phyloP scores from a whole-genome alignment of 1,284 basidiomycete genomes.

The Apiotrichum domesticum region DNA sequence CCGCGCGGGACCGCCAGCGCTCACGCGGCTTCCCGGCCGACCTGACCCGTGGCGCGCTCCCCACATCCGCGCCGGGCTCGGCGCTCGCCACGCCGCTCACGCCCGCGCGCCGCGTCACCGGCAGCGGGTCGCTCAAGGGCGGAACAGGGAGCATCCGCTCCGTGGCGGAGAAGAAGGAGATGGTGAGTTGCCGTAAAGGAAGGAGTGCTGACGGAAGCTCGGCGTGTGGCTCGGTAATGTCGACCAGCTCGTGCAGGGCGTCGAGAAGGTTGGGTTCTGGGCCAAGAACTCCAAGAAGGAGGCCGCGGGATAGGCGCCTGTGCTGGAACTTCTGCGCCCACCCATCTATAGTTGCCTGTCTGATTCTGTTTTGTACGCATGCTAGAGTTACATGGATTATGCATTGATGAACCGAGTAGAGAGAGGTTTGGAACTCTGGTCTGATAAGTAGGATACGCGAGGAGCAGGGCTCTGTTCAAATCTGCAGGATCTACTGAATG shows the following conservation, averaged over 20 bases:
- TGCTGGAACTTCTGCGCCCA: no score
- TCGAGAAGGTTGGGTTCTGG: constrained; percentile 76
- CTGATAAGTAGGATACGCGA: no score
- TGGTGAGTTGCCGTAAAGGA: constrained; percentile 38
- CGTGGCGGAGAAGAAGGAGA: constrained; percentile 76
- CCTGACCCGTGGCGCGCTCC: constrained; percentile 33
- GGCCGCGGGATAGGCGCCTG: no score
- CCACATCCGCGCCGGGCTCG: background rate
- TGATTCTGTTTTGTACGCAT: background rate
- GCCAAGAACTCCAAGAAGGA: background rate
- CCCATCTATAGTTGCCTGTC: background rate
- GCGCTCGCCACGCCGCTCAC: constrained; percentile 1
- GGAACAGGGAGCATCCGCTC: constrained; percentile 23
- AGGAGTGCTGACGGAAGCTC: constrained; percentile 40
- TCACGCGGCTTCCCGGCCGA: constrained; percentile 33
- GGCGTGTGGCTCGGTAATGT: constrained; percentile 79
- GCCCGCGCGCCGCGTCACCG: constrained; percentile 10
- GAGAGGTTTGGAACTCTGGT: no score
- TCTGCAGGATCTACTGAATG: no score
- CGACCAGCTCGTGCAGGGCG: constrained; percentile 75
- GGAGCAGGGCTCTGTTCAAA: no score
- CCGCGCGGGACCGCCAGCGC: background rate
- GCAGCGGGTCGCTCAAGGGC: background rate
- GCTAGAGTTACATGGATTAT: no score
- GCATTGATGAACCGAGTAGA: no score